Evolutionary conservation across 805 yeast genomes (phyloP).

Genomic region (Barnettozyma populi): DNA sequence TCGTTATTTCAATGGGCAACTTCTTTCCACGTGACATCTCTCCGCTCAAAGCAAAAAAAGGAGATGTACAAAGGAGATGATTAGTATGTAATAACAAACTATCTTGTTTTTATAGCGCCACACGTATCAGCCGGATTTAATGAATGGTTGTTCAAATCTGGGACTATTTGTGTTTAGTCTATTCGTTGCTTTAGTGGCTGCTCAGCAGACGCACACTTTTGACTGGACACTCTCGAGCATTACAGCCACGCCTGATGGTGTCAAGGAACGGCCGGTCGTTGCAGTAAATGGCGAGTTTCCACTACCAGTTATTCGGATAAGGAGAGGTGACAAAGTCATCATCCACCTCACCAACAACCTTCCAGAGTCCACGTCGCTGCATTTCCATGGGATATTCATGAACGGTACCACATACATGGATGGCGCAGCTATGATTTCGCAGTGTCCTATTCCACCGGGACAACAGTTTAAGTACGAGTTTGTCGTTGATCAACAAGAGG

Average conservation of each 20-base stretch:
- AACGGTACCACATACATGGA: constrained; percentile 74
- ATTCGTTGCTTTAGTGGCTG: background rate
- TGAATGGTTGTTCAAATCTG: no score
- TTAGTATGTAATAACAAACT: no score
- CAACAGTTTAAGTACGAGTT: constrained; percentile 77
- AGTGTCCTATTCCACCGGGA: constrained; percentile 89
- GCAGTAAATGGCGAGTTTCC: constrained; percentile 58
- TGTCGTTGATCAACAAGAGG: constrained; percentile 74
- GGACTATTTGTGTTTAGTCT: background rate
- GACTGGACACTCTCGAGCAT: constrained; percentile 66
- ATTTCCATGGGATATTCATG: constrained; percentile 89
- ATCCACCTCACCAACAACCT: constrained; percentile 75
- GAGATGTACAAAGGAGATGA: no score
- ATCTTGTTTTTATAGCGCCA: no score
- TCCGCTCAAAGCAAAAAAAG: no score
- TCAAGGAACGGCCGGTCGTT: constrained; percentile 34
- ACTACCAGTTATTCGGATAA: constrained; percentile 75
- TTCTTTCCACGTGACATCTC: no score
- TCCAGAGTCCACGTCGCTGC: constrained; percentile 62
- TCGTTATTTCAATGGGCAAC: no score
- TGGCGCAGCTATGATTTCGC: constrained; percentile 84
- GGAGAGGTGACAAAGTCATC: constrained; percentile 73
- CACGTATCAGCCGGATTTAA: no score
- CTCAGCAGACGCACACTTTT: constrained; percentile 46
- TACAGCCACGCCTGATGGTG: constrained; percentile 35